Evolutionary conservation across 768 basidiomycete species (phyloP).

Genomic region (Leucocoprinus leucothites): DNA sequence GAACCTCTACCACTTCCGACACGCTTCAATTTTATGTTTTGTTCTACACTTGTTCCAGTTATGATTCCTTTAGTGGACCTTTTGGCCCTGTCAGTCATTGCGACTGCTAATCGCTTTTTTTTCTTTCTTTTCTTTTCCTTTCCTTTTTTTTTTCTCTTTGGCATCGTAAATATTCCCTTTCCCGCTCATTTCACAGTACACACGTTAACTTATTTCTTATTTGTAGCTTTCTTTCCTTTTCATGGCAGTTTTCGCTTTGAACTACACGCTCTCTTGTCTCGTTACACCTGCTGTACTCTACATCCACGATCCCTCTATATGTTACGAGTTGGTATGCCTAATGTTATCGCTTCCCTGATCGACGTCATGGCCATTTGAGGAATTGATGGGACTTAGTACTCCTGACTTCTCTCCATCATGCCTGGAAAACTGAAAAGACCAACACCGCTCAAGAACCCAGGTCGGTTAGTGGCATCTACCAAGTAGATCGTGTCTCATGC

Average conservation of each 20-base stretch:
- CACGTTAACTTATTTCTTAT: conserved; percentile 2
- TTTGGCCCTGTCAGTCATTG: too few species aligned
- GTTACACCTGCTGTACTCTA: neutral
- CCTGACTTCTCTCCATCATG: conserved; percentile 18
- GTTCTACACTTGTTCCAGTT: neutral
- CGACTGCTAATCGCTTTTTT: too few species aligned
- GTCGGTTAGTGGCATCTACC: conserved; percentile 19
- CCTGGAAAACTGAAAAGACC: conserved; percentile 22
- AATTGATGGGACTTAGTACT: too few species aligned
- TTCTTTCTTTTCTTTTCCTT: too few species aligned
- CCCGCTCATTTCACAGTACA: neutral
- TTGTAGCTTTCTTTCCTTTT: neutral
- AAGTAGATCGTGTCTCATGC: neutral
- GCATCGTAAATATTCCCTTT: neutral
- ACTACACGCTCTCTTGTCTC: neutral
- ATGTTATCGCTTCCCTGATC: neutral
- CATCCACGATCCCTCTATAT: too few species aligned
- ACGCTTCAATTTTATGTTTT: neutral
- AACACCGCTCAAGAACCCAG: conserved; percentile 33
- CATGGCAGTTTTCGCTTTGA: neutral
- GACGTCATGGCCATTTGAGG: neutral
- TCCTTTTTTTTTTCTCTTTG: too few species aligned
- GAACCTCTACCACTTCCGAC: neutral
- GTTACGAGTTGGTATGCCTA: too few species aligned
- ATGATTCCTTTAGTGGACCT: neutral